Evolutionary conservation across 2,329 filamentous ascomycete species (phyloP).

Genomic region (Trichophyton verrucosum): DNA sequence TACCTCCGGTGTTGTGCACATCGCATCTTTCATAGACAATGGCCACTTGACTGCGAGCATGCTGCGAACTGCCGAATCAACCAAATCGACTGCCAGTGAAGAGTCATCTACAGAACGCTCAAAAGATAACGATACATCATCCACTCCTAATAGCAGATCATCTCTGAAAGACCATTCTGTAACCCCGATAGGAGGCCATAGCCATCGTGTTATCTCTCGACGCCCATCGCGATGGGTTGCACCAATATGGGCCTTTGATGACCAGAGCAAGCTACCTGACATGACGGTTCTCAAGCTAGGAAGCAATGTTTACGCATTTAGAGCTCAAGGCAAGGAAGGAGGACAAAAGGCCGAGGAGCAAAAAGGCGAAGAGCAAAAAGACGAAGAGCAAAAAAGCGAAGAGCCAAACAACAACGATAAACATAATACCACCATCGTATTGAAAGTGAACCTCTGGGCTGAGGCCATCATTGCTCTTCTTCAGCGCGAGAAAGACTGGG

Average conservation of each 20-base stretch:
- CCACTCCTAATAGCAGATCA: constrained; percentile 20
- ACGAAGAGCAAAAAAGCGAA: too few species aligned
- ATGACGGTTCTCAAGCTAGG: constrained; percentile 39
- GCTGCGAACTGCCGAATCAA: constrained; percentile 48
- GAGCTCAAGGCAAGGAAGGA: constrained; percentile 25
- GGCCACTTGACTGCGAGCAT: constrained; percentile 60
- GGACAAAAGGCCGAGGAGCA: constrained; percentile 5
- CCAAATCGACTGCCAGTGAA: constrained; percentile 33
- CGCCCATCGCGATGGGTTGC: constrained; percentile 27
- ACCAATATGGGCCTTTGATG: constrained; percentile 47
- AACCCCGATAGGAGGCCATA: constrained; percentile 21
- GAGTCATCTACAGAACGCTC: constrained; percentile 28
- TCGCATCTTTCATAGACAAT: constrained; percentile 58
- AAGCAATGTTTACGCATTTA: constrained; percentile 39
- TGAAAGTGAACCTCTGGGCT: constrained; percentile 60
- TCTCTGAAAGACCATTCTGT: constrained; percentile 22
- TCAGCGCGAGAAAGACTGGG: constrained; percentile 68
- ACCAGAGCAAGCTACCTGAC: constrained; percentile 42
- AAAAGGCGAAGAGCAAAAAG: too few species aligned
- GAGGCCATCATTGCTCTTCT: constrained; percentile 63
- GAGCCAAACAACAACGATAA: not conserved
- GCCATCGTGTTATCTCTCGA: constrained; percentile 23
- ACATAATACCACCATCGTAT: constrained; percentile 29
- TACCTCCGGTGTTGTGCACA: constrained; percentile 61
- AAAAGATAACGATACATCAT: constrained; percentile 25